Evolutionary conservation across 164 flowering plant species (phyloP).

Genomic region (Echeveria elegans): DNA sequence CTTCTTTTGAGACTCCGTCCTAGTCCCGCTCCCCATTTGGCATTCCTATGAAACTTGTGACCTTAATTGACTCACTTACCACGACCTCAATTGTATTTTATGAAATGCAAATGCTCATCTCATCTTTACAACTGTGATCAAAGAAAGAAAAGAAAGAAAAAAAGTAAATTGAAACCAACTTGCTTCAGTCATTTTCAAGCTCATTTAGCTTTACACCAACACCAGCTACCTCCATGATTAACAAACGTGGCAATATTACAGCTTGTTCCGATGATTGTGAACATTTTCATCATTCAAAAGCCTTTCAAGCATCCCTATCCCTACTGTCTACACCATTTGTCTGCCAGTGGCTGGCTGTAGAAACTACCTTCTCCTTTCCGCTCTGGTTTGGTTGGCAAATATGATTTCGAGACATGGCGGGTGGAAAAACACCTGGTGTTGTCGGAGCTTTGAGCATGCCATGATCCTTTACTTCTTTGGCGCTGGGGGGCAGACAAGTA

Average conservation of each 20-base stretch:
- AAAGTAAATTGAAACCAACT: too few species aligned
- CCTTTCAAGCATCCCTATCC: background rate
- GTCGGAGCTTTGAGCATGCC: background rate
- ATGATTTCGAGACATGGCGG: background rate
- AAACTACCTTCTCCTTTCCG: background rate
- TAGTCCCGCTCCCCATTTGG: too few species aligned
- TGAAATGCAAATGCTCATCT: too few species aligned
- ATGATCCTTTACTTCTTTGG: background rate
- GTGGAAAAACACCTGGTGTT: background rate
- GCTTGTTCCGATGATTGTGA: background rate
- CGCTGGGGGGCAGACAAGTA: conserved; percentile 1
- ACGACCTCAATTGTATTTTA: too few species aligned
- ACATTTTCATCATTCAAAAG: background rate
- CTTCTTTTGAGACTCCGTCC: too few species aligned
- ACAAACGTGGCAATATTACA: background rate
- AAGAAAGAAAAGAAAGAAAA: too few species aligned
- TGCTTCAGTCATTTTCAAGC: too few species aligned
- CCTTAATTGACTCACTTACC: too few species aligned
- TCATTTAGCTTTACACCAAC: background rate
- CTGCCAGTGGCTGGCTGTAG: background rate
- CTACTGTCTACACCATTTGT: background rate
- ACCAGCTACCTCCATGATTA: background rate
- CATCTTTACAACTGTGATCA: too few species aligned
- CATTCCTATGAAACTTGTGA: too few species aligned
- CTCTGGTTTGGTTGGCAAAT: background rate